Evolutionary conservation across 768 basidiomycete genomes (phyloP).

Genomic region (Tephrocybe rancida): DNA sequence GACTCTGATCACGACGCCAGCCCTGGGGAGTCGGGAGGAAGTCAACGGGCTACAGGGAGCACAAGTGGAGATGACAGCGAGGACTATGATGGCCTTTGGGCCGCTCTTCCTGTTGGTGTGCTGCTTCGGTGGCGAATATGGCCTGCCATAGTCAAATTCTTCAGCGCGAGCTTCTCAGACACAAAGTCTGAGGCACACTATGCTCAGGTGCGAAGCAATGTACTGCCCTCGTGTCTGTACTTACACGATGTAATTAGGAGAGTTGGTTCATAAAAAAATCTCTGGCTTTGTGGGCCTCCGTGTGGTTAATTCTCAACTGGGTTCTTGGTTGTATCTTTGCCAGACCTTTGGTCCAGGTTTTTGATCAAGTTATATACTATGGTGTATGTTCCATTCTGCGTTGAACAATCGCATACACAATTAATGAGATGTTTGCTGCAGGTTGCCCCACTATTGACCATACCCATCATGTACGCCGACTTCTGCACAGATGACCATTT

Average conservation of each 20-base stretch:
- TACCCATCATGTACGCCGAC: slow-evolving; percentile 54
- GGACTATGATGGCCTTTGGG: slow-evolving; percentile 38
- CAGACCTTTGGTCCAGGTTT: slow-evolving; percentile 36
- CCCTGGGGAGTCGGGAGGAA: slow-evolving; percentile 53
- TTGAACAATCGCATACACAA: background rate
- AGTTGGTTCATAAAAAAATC: slow-evolving; percentile 74
- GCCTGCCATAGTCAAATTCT: slow-evolving; percentile 58
- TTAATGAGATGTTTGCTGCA: slow-evolving; percentile 14
- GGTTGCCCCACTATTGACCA: slow-evolving; percentile 60
- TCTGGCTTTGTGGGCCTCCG: slow-evolving; percentile 61
- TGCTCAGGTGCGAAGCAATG: slow-evolving; percentile 31
- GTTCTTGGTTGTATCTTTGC: slow-evolving; percentile 58
- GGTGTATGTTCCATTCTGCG: slow-evolving; percentile 35
- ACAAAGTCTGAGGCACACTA: slow-evolving; percentile 49
- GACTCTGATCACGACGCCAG: slow-evolving; percentile 53
- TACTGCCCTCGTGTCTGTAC: background rate
- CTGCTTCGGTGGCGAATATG: slow-evolving; percentile 60
- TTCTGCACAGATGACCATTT: background rate
- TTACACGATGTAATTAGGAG: slow-evolving; percentile 45
- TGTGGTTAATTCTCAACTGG: slow-evolving; percentile 75
- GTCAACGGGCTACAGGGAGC: slow-evolving; percentile 30
- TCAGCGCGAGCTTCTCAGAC: slow-evolving; percentile 63
- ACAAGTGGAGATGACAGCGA: slow-evolving; percentile 37
- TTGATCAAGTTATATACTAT: slow-evolving; percentile 67
- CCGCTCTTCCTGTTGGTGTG: slow-evolving; percentile 33